Evolutionary conservation across 208 protist genomes (phyloP), one percentile per base, ranked within the genome.

Genomic region (Acanthamoeba culbertsoni): DNA sequence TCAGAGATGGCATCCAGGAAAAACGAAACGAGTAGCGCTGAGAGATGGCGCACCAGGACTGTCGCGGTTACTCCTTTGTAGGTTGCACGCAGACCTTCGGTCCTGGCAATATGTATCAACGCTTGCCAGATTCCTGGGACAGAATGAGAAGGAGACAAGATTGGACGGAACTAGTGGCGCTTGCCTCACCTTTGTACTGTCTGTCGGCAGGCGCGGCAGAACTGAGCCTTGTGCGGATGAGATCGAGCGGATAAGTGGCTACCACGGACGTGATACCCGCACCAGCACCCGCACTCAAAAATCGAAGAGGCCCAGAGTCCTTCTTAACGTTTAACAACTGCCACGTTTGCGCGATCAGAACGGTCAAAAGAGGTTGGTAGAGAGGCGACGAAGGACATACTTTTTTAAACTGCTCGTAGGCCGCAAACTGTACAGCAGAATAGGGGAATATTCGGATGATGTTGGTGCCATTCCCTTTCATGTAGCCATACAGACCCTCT

Each of bases 371-470:
- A 35, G n/a, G n/a, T n/a, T n/a, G n/a, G n/a, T n/a, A n/a, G n/a
- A n/a, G n/a, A n/a, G n/a, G n/a, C n/a, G n/a, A n/a, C n/a, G n/a
- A 68, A 31, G 28, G 59, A 65, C 59, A 62, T 88, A 97, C 94
- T n/a, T 96, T 92, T 94, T 98, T 97, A 94, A 98, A 98, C 82
- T 97, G 96, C 84, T 98, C 98, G 95, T 98, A 99, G 20, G 98
- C 97, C 42, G 97, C 95, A 95, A 98, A 98, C 82, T 98, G 98
- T 75, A 98, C 98, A 42, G 97, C 98, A 33, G 97, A 97, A 94
- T 99, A 98, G 3, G 98, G 98, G 8, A 98, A 96, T 42, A 99
- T 98, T 45, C 98, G 97, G 68, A 99, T 96, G 96, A 99, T 98
- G 84, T 98, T 99, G 18, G 98, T 97, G n/a, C 98, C 98, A 95